Conservation (phyloP, 345 rosid species). For the Turritis glabra region DNA sequence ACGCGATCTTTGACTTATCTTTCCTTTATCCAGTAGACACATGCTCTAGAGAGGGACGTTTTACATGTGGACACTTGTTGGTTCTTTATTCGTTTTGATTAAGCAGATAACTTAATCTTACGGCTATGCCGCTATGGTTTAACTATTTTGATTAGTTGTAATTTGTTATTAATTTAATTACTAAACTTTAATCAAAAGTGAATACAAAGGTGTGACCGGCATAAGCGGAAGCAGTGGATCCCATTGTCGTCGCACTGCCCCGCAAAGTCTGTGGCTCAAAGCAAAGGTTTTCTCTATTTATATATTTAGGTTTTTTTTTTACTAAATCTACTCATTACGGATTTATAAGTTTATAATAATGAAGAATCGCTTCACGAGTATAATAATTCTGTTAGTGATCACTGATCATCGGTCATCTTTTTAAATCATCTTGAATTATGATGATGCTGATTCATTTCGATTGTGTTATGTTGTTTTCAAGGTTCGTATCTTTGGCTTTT, state of each 20-base stretch:
- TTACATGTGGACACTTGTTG: constrained; percentile 6
- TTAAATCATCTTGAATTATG: neutral
- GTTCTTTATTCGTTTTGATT: neutral
- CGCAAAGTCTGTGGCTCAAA: constrained; percentile 20
- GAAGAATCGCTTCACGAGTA: constrained; percentile 14
- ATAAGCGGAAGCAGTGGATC: constrained; percentile 2
- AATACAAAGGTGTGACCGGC: constrained; percentile 15
- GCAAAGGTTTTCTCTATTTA: neutral
- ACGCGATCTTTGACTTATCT: constrained; percentile 11
- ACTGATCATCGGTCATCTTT: neutral
- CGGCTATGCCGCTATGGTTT: constrained; percentile 16
- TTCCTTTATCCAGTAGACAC: neutral
- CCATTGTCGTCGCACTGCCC: constrained; percentile 12
- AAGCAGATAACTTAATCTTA: constrained; percentile 13
- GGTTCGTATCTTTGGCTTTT: neutral
- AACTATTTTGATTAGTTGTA: neutral
- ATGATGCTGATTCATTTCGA: neutral
- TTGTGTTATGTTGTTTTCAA: neutral
- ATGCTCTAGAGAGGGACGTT: neutral
- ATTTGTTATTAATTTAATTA: neutral
- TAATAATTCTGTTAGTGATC: constrained; percentile 1
- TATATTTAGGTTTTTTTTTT: neutral
- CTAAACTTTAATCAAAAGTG: neutral
- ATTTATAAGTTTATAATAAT: neutral
- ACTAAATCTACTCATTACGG: neutral